A percentile compares a stretch with the other conserved stretches of the same genome.
phyloP scores from a whole-genome alignment of 805 yeast genomes.

The Monosporozyma yasuniensis region DNA sequence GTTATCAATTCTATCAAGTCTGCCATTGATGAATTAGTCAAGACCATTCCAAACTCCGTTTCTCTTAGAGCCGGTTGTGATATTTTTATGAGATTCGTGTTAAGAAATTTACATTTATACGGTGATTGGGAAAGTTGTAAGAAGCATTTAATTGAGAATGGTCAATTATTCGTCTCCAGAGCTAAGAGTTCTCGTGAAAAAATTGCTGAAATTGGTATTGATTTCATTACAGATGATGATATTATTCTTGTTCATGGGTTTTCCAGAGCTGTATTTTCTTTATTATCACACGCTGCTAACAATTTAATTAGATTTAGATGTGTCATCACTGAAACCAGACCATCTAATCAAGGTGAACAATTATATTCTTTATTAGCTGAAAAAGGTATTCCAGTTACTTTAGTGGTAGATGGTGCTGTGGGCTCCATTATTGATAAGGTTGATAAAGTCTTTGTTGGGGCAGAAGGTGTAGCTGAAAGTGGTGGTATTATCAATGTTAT shows the following conservation, averaged over 20 bases:
- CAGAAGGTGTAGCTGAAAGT: conserved; percentile 98
- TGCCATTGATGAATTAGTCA: conserved; percentile 66
- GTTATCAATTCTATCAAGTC: conserved; percentile 70
- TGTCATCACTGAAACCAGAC: conserved; percentile 87
- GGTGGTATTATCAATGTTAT: conserved; percentile 96
- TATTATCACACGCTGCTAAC: conserved; percentile 69
- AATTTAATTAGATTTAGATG: conserved; percentile 78
- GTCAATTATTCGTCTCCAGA: conserved; percentile 81
- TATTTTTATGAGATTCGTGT: conserved; percentile 84
- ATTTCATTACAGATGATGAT: conserved; percentile 90
- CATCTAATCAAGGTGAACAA: conserved; percentile 62
- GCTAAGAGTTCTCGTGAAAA: conserved; percentile 83
- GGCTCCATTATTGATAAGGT: conserved; percentile 87
- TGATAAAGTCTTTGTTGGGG: conserved; percentile 92
- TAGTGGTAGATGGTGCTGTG: conserved; percentile 87
- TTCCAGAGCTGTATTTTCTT: conserved; percentile 79
- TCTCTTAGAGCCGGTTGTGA: conserved; percentile 97
- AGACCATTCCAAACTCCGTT: conserved; percentile 79
- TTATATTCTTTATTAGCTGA: conserved; percentile 62
- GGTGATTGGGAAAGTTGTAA: conserved; percentile 94
- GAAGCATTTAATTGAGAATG: conserved; percentile 83
- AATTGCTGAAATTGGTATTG: conserved; percentile 79
- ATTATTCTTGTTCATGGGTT: conserved; percentile 81
- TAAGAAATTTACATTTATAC: conserved; percentile 72
- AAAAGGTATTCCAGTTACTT: conserved; percentile 74